Evolutionary conservation across 2,329 filamentous ascomycete genomes (phyloP), one percentile per base, ranked within the genome.

Genomic region (Pezicula carpinea): DNA sequence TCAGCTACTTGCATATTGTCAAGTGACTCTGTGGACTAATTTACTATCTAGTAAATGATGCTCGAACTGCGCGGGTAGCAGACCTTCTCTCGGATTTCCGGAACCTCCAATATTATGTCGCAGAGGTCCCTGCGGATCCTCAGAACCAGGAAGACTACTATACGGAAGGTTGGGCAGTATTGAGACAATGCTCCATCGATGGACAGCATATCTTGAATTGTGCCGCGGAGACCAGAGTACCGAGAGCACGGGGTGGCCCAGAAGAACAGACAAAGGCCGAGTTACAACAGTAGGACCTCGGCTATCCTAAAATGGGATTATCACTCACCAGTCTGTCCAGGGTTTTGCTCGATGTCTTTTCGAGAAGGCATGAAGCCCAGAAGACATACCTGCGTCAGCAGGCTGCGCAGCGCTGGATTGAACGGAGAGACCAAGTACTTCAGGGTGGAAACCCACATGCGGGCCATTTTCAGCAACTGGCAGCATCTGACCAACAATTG

Each of bases 161-260:
- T 64, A 80, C 79, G 11, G 79, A 82, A 53, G 81, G 80, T 18
- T 85, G 79, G 79, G 72, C 75, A 4, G 74, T 74, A 14, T 66
- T 85, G 43, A 75, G 80, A 35, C 80, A 85, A 65, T 83, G 80
- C 66, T 69, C 73, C 43, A 59, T 81, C 35, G 81, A 84, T 56
- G 80, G 80, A 6, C 79, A 82, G 59, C 73, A 82, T 64, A 83
- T 85, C 54, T 72, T 84, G 51, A 79, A 83, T 59, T 80, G 77
- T 57, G 79, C 77, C 18, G 80, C 80, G 34, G 81, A 84, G 62
- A 79, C 79, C 14, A 71, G 69, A 44, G 79, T 83, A 11, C 79
- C 80, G 4, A 66, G 68, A 38, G 64, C 73, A 39, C 64, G 62
- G 39, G 79, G 78, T 45, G 77, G 77, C 10, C 72, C 75, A 46